Percentiles rank a stretch among this genome's conserved stretches.
Evolutionary conservation across 768 basidiomycete genomes (phyloP).

Genomic region (Mycena latifolia): DNA sequence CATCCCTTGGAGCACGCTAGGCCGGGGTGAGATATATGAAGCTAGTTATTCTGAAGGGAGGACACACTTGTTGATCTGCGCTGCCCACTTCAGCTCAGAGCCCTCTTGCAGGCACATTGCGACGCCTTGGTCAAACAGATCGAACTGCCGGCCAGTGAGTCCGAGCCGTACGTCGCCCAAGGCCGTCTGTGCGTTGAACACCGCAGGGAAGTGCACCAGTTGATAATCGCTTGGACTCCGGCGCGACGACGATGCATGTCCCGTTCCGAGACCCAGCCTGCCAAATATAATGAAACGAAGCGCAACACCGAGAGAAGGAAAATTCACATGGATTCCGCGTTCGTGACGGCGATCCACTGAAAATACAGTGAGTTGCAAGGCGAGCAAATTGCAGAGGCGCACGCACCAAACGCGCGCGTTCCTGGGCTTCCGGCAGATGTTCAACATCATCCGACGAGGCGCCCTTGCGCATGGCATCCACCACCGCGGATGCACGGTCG

Average conservation of each 20-base stretch:
- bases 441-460: neutral
- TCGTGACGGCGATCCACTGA: conserved; percentile 24
- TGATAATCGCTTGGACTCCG: neutral
- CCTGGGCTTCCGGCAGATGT: neutral
- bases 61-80: neutral
- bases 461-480: conserved; percentile 2
- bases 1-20: conserved; percentile 21
- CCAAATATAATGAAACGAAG: neutral
- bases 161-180: conserved; percentile 9
- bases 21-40: neutral
- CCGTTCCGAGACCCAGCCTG: conserved; percentile 22
- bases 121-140: conserved; percentile 10
- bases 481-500: conserved; percentile 19
- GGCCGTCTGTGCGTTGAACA: neutral
- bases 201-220: neutral
- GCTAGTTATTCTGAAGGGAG: no score
- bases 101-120: neutral
- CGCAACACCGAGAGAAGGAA: neutral
- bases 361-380: neutral
- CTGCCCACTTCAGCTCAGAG: neutral
- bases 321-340: conserved; percentile 22
- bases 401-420: conserved; percentile 25
- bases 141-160: neutral
- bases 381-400: neutral
- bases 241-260: conserved; percentile 5